A percentile compares a stretch with the other conserved stretches of the same genome.
These are phyloP conservation scores for Cordyceps cateniannulata DNA, from an alignment of 2,329 filamentous ascomycete species.

Conservation along the genomic window DNA sequence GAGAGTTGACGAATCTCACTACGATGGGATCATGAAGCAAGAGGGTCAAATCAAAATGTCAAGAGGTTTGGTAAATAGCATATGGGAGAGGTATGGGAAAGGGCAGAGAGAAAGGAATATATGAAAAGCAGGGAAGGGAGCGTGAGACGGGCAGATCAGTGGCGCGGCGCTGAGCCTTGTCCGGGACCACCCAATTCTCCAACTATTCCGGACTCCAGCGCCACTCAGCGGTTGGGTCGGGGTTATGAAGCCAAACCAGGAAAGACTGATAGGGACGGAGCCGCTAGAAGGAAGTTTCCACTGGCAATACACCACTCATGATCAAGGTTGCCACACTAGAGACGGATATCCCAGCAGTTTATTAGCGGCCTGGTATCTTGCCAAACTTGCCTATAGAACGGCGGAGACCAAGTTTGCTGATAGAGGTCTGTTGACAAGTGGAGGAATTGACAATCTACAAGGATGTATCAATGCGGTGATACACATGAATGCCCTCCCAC, in stretches of 20 bases:
- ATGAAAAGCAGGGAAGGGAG: not conserved
- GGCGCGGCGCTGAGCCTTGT: too few species aligned
- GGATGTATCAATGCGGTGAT: too few species aligned
- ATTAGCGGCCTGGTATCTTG: not conserved
- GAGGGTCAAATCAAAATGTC: not conserved
- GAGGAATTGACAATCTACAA: not conserved
- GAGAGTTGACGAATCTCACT: not conserved
- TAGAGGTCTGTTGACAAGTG: not conserved
- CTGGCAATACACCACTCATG: not conserved
- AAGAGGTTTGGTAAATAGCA: too few species aligned
- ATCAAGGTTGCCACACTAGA: not conserved
- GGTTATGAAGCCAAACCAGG: too few species aligned
- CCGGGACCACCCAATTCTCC: too few species aligned
- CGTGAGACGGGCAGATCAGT: not conserved
- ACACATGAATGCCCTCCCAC: too few species aligned
- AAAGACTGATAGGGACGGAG: slow-evolving; percentile 2
- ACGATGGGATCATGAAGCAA: not conserved
- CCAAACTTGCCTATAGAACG: slow-evolving; percentile 6
- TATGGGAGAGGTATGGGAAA: too few species aligned
- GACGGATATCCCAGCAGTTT: not conserved
- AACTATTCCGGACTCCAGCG: not conserved
- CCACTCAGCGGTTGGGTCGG: not conserved
- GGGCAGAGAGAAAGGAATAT: not conserved
- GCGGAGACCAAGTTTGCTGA: not conserved
- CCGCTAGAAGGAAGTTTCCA: slow-evolving; percentile 1